phyloP scores from a whole-genome alignment of 2,329 filamentous ascomycete genomes.

The Penicillium sclerotigenum region DNA sequence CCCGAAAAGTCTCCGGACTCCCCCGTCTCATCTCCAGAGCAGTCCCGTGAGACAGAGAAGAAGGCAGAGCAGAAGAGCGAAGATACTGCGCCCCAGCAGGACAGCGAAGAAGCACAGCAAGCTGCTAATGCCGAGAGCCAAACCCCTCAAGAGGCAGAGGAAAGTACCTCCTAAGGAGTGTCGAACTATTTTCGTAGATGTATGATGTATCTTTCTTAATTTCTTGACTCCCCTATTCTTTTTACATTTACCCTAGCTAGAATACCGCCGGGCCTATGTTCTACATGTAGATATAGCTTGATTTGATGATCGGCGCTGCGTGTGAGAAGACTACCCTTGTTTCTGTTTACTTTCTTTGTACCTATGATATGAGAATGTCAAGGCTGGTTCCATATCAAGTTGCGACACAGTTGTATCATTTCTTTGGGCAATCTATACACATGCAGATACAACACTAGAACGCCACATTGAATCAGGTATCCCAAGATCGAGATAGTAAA shows the following conservation, averaged over 20 bases:
- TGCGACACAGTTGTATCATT: background rate
- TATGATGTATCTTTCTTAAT: conserved; percentile 1
- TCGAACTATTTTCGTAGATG: background rate
- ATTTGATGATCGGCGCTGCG: conserved; percentile 4
- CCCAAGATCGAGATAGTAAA: background rate
- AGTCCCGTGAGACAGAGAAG: conserved; percentile 17
- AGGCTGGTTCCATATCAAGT: background rate
- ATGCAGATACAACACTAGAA: conserved; percentile 3
- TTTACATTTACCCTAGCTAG: conserved; percentile 19
- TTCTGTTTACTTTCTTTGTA: background rate
- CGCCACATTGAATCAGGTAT: conserved; percentile 2
- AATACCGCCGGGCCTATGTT: conserved; percentile 10
- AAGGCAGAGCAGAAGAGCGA: conserved; percentile 16
- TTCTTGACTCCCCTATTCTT: background rate
- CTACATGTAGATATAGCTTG: conserved; percentile 21
- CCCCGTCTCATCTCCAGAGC: conserved; percentile 18
- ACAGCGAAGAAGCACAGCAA: conserved; percentile 1
- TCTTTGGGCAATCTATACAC: background rate
- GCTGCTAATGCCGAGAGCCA: background rate
- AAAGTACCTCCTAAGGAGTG: conserved; percentile 2
- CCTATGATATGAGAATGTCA: background rate
- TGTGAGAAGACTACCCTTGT: background rate
- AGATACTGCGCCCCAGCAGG: conserved; percentile 1
- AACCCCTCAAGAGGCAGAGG: conserved; percentile 1
- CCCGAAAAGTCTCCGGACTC: conserved; percentile 19